Evolutionary conservation across 352 stramenopile genomes (phyloP), one percentile per base, ranked within the genome.

Genomic region (Saprolegnia diclina): DNA sequence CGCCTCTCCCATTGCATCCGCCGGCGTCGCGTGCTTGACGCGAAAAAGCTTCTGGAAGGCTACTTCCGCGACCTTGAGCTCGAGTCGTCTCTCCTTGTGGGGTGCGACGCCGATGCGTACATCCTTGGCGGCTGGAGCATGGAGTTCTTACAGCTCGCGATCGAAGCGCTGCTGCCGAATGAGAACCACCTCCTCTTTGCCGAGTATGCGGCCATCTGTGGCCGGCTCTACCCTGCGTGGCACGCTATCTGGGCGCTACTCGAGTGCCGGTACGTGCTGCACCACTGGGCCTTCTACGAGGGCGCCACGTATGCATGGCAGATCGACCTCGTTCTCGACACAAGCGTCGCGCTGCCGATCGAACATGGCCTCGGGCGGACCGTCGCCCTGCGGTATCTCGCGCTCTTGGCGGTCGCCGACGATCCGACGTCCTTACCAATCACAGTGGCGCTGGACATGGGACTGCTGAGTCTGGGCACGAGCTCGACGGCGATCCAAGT

Each of bases 171-270:
- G 72, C 26, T 38, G 22, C 63, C 54, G n/a, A 66, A 61, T 22
- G 79, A 75, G 45, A 87, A 91, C 81, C 79, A 90, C 18, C 9
- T 90, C 69, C 76, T 90, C 46, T 95, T 95, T 64, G 83, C 91
- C 63, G 77, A 83, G 32, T 85, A 88, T 22, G 45, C 93, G 48
- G 70, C 76, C 18, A 82, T 85, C 52, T 92, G 85, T 44, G 73
- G 79, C 0, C 79, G 90, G 50, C 77, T 83, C 3, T 93, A 93
- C 42, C 85, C 87, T 19, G 74, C 78, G 42, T 88, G 87, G 65
- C 78, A 74, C 7, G 76, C 89, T 54, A 73, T 90, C 19, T 71
- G 91, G 5, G 81, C 82, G 26, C 71, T 95, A 7, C 80, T 93
- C 48, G 87, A 95, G 65, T 76, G 92, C 4, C 82, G 87, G 13